Conservation (phyloP, 768 basidiomycete species). For the Auriculariales sp. region DNA sequence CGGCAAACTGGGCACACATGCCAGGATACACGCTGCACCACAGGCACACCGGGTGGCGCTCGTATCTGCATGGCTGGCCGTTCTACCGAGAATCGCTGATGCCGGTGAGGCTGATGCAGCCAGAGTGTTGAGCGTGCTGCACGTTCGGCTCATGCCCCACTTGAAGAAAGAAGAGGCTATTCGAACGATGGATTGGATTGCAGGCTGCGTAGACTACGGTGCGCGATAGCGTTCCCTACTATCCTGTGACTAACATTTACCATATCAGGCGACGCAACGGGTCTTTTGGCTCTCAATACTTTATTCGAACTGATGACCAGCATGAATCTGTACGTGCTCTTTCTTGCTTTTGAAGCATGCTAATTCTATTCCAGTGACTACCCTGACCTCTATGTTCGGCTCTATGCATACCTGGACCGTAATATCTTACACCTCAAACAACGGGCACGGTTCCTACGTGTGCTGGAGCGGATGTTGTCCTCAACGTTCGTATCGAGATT, state of each 20-base stretch:
- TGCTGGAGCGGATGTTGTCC: slow-evolving; percentile 79
- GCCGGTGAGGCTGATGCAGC: slow-evolving; percentile 18
- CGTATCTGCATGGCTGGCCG: slow-evolving; percentile 62
- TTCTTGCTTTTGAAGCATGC: slow-evolving; percentile 1
- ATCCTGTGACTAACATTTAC: slow-evolving; percentile 1
- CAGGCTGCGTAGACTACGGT: slow-evolving; percentile 73
- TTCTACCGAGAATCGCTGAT: slow-evolving; percentile 46
- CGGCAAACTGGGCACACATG: slow-evolving; percentile 48
- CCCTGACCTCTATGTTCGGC: slow-evolving; percentile 83
- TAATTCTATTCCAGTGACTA: slow-evolving; percentile 55
- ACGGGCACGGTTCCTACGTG: slow-evolving; percentile 86
- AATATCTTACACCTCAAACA: slow-evolving; percentile 85
- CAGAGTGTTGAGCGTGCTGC: slow-evolving; percentile 62
- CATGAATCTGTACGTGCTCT: slow-evolving; percentile 68
- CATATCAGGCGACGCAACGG: slow-evolving; percentile 58
- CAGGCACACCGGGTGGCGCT: slow-evolving; percentile 72
- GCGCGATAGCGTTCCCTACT: slow-evolving; percentile 11
- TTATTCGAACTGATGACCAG: slow-evolving; percentile 83
- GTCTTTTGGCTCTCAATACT: slow-evolving; percentile 80
- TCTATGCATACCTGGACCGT: slow-evolving; percentile 81
- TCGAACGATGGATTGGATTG: slow-evolving; percentile 86
- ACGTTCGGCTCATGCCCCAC: slow-evolving; percentile 71
- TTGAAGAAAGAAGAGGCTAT: slow-evolving; percentile 46
- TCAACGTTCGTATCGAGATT: slow-evolving; percentile 53
- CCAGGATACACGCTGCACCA: slow-evolving; percentile 61